Percentiles rank a stretch among this genome's conserved stretches.
Evolutionary conservation across 2,329 filamentous ascomycete species (phyloP).

Genomic region (Nothomitra cinnamomea): DNA sequence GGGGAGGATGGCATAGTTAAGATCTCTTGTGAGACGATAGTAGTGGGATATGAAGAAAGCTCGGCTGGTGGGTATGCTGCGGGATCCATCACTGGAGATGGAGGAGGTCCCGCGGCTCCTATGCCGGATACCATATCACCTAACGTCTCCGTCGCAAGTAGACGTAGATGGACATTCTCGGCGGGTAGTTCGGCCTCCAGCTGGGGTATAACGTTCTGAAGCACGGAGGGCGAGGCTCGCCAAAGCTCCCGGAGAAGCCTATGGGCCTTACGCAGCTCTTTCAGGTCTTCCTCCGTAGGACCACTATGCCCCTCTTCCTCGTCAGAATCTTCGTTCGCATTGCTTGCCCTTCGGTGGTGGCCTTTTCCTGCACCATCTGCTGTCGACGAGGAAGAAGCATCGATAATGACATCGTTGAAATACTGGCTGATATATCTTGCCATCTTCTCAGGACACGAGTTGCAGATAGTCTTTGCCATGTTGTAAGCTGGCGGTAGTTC

Average conservation of each 20-base stretch:
- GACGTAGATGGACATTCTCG: constrained; percentile 72
- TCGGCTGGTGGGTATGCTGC: constrained; percentile 67
- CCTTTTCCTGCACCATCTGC: constrained; percentile 30
- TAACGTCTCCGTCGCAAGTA: constrained; percentile 81
- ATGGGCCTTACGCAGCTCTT: constrained; percentile 80
- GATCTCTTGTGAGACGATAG: constrained; percentile 37
- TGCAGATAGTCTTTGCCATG: constrained; percentile 91
- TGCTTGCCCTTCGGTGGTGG: constrained; percentile 26
- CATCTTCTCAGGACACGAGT: constrained; percentile 82
- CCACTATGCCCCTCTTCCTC: constrained; percentile 40
- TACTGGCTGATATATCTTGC: constrained; percentile 86
- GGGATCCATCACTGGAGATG: constrained; percentile 55
- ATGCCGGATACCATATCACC: constrained; percentile 92
- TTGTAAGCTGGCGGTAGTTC: constrained; percentile 85
- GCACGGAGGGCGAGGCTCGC: constrained; percentile 73
- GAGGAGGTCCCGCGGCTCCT: constrained; percentile 73
- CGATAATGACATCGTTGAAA: constrained; percentile 91
- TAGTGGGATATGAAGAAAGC: constrained; percentile 33
- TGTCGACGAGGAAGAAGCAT: constrained; percentile 47
- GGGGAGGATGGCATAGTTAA: constrained; percentile 72
- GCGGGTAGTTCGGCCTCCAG: constrained; percentile 82
- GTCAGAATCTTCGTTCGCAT: constrained; percentile 43
- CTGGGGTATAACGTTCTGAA: constrained; percentile 87
- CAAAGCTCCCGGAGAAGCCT: constrained; percentile 79
- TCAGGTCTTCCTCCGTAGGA: constrained; percentile 67